A percentile compares a stretch with the other conserved stretches of the same genome.
Evolutionary conservation across 257 asterid genomes (phyloP).

Genomic region (Ligustrum vulgare): DNA sequence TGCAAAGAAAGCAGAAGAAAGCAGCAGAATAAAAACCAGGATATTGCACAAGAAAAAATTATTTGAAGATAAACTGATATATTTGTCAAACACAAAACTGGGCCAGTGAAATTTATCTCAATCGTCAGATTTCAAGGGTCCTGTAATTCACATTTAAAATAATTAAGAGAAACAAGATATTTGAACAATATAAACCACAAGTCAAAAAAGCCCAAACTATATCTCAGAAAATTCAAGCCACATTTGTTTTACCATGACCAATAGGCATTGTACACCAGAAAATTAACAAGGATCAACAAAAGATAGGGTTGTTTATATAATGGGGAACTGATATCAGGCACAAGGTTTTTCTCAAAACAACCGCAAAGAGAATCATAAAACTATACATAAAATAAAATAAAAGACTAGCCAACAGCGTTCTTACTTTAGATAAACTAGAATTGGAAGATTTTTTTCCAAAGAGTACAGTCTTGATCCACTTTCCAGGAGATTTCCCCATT

Average conservation of each 20-base stretch:
- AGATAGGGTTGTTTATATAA: neutral
- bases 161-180: neutral
- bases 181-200: neutral
- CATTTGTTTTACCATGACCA: neutral
- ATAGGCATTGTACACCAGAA: neutral
- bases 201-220: neutral
- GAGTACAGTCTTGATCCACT: slow-evolving; percentile 92
- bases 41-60: neutral
- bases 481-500: slow-evolving; percentile 97
- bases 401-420: slow-evolving; percentile 22
- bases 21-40: neutral
- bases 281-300: neutral
- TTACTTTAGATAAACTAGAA: slow-evolving; percentile 70
- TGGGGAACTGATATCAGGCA: neutral
- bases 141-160: neutral
- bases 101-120: neutral
- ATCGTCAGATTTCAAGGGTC: neutral
- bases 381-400: neutral
- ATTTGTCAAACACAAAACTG: neutral
- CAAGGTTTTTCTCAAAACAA: neutral
- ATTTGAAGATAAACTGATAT: neutral
- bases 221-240: neutral
- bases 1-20: neutral
- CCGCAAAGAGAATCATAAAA: neutral
- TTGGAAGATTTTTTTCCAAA: slow-evolving; percentile 88